A percentile compares a stretch with the other conserved stretches of the same genome.
phyloP scores from a whole-genome alignment of 352 stramenopile genomes.

The Pythium rishiriense region DNA sequence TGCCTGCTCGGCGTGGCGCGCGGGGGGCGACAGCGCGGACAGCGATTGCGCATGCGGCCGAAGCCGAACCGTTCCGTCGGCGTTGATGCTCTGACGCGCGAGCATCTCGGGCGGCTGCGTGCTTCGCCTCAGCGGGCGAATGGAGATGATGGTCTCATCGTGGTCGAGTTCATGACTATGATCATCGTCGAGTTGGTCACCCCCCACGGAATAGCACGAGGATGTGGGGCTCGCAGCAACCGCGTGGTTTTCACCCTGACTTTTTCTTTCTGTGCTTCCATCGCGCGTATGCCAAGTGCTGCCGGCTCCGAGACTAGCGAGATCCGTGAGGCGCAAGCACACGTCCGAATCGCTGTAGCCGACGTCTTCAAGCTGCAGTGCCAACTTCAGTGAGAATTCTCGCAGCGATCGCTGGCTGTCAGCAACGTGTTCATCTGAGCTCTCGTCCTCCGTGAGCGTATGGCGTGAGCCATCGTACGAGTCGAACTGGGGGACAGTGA shows the following conservation, averaged over 20 bases:
- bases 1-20: slow-evolving; percentile 34
- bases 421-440: background rate
- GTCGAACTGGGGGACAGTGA: background rate
- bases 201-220: background rate
- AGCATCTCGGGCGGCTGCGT: slow-evolving; percentile 9
- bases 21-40: slow-evolving; percentile 17
- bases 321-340: background rate
- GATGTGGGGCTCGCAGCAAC: background rate
- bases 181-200: background rate
- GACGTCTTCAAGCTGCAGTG: background rate
- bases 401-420: background rate
- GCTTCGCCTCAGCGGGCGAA: background rate
- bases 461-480: background rate
- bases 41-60: slow-evolving; percentile 6
- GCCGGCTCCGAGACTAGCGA: background rate
- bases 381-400: slow-evolving; percentile 1
- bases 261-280: background rate
- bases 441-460: background rate
- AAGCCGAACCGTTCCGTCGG: background rate
- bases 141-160: background rate
- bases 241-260: background rate
- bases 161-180: background rate
- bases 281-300: background rate
- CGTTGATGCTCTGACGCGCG: background rate
- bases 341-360: background rate